A percentile compares a stretch with the other conserved stretches of the same genome.
Evolutionary conservation across 1,284 basidiomycete species (phyloP).

Genomic region (Coniophora puteana): DNA sequence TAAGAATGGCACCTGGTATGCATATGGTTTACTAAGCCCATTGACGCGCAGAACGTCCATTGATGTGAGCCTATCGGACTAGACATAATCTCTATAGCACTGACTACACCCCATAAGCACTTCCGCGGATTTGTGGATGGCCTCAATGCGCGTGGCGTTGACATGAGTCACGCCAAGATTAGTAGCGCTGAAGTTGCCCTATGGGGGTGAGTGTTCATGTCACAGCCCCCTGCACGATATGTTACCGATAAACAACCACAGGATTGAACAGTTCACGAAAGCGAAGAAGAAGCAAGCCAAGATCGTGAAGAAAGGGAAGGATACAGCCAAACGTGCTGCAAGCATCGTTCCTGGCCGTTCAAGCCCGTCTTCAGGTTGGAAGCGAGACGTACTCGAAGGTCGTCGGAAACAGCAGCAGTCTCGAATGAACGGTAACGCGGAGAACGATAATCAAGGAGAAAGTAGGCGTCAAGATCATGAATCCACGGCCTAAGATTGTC

Average conservation of each 20-base stretch:
- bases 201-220: conserved; percentile 42
- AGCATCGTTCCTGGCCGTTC: background rate
- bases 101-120: conserved; percentile 36
- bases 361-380: background rate
- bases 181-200: conserved; percentile 57
- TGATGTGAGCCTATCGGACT: conserved; percentile 32
- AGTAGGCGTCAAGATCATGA: too few relatives aligned
- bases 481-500: too few relatives aligned
- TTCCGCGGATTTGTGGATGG: conserved; percentile 61
- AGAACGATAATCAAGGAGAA: too few relatives aligned
- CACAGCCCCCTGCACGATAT: background rate
- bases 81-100: background rate
- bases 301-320: conserved; percentile 18
- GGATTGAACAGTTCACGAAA: conserved; percentile 44
- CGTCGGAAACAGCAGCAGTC: background rate
- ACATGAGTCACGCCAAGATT: conserved; percentile 58
- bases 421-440: too few relatives aligned
- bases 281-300: conserved; percentile 38
- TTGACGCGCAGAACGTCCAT: conserved; percentile 39
- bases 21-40: background rate
- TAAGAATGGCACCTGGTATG: conserved; percentile 14
- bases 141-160: conserved; percentile 54
- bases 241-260: conserved; percentile 14
- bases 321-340: background rate
- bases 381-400: conserved; percentile 3